A percentile compares a stretch with the other conserved stretches of the same genome.
phyloP scores from a whole-genome alignment of 1,284 basidiomycete species.

The Xerocomus cyaneibrunnescens region DNA sequence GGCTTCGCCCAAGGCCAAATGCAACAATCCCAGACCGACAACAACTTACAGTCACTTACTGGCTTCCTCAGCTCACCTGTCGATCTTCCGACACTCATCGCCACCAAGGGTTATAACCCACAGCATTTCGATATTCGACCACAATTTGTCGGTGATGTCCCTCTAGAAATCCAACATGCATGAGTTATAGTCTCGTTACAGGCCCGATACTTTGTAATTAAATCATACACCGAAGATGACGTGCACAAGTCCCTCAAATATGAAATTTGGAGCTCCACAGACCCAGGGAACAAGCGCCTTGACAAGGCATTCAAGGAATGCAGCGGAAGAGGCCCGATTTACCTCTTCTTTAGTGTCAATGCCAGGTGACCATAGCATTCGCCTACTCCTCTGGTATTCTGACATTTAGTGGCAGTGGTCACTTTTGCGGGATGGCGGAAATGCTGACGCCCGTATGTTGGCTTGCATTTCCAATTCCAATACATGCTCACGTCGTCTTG shows the following conservation, averaged over 20 bases:
- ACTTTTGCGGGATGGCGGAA: constrained; percentile 97
- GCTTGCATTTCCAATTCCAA: neutral
- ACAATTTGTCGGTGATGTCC: constrained; percentile 54
- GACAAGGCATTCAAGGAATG: constrained; percentile 95
- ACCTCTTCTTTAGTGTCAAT: constrained; percentile 96
- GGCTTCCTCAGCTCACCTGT: constrained; percentile 61
- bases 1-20: constrained; percentile 38
- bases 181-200: constrained; percentile 30
- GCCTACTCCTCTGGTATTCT: neutral
- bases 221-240: constrained; percentile 96
- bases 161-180: neutral
- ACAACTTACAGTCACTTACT: constrained; percentile 38
- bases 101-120: constrained; percentile 90
- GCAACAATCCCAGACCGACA: constrained; percentile 32
- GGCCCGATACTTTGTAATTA: constrained; percentile 96
- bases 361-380: constrained; percentile 53
- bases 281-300: constrained; percentile 92
- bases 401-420: constrained; percentile 57
- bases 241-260: constrained; percentile 96
- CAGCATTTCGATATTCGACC: constrained; percentile 82
- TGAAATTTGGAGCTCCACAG: constrained; percentile 96
- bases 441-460: constrained; percentile 80
- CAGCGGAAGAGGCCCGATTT: constrained; percentile 83
- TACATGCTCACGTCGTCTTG: neutral
- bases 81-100: constrained; percentile 84